phyloP scores from a whole-genome alignment of 805 yeast genomes.

The Metschnikowia henanensis region DNA sequence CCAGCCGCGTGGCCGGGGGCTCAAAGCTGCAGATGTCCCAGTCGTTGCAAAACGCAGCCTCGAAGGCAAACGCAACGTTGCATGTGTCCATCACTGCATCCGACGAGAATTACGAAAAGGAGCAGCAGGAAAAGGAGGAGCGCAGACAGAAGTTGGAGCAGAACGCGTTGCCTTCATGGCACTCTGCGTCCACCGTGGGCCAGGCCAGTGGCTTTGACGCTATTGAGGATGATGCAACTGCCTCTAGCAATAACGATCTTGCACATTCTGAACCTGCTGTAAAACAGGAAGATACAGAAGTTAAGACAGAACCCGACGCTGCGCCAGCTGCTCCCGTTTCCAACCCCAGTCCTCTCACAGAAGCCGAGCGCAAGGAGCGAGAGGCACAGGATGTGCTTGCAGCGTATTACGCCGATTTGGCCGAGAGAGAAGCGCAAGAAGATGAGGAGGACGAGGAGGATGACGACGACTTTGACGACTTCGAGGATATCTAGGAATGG shows the following conservation, averaged over 20 bases:
- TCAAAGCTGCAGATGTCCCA: slow-evolving; percentile 33
- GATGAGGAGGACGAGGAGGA: slow-evolving; percentile 56
- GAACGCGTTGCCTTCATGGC: slow-evolving; percentile 98
- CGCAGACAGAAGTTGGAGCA: slow-evolving; percentile 75
- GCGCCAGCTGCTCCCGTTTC: slow-evolving; percentile 3
- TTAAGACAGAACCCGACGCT: slow-evolving; percentile 9
- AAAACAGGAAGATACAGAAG: slow-evolving; percentile 5
- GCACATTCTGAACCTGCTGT: not conserved
- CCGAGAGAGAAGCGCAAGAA: slow-evolving; percentile 64
- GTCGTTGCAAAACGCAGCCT: slow-evolving; percentile 47
- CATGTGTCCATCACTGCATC: slow-evolving; percentile 88
- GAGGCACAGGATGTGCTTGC: slow-evolving; percentile 70
- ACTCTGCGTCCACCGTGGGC: slow-evolving; percentile 87
- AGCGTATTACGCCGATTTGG: slow-evolving; percentile 72
- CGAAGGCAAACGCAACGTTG: slow-evolving; percentile 77
- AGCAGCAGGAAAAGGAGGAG: slow-evolving; percentile 62
- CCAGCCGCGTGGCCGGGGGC: slow-evolving; percentile 41
- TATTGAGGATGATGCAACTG: slow-evolving; percentile 12
- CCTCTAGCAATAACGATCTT: slow-evolving; percentile 5
- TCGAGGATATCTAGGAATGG: slow-evolving; percentile 27
- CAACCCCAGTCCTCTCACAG: slow-evolving; percentile 8
- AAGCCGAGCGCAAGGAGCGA: slow-evolving; percentile 24
- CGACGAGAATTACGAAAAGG: slow-evolving; percentile 73
- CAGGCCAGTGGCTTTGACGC: slow-evolving; percentile 49
- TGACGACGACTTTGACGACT: slow-evolving; percentile 37